These are phyloP conservation scores for Colletotrichum horii DNA, from an alignment of 2,329 filamentous ascomycete species.

Conservation along the genomic window DNA sequence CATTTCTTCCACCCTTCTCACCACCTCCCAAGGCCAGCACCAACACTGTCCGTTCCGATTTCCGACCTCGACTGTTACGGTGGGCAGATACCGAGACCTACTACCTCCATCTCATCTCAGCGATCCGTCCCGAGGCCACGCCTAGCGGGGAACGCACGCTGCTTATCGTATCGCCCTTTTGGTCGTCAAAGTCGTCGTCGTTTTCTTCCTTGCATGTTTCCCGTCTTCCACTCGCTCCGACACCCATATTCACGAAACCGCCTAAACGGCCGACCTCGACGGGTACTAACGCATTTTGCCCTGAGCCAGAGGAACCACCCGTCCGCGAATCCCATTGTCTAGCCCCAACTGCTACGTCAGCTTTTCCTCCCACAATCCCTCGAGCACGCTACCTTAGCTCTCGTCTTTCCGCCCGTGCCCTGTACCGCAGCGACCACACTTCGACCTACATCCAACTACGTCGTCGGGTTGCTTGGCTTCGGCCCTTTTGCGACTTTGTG, in stretches of 20 bases:
- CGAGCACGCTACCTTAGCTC: slow-evolving; percentile 3
- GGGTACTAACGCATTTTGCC: not conserved
- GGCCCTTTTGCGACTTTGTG: slow-evolving; percentile 2
- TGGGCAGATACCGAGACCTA: not conserved
- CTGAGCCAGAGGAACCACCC: not conserved
- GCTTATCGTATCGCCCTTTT: not conserved
- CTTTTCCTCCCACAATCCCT: not conserved
- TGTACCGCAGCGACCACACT: not conserved
- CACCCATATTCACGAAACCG: not conserved
- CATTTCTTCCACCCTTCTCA: not conserved
- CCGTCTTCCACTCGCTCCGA: not conserved
- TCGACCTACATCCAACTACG: not conserved
- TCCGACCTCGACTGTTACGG: not conserved
- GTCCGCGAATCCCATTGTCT: not conserved
- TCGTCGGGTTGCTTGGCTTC: slow-evolving; percentile 14
- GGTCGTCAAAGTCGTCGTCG: not conserved
- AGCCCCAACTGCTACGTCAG: slow-evolving; percentile 13
- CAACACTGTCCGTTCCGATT: not conserved
- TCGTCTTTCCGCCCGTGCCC: slow-evolving; percentile 1
- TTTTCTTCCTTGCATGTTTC: not conserved
- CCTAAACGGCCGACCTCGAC: not conserved
- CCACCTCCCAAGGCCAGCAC: not conserved
- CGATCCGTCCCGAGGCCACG: not conserved
- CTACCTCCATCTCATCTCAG: not conserved
- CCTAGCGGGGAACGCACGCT: slow-evolving; percentile 3